Percentiles rank a stretch among this genome's conserved stretches.
Conservation (phyloP, 1,139 yeast species). For the Pichia sp. region DNA sequence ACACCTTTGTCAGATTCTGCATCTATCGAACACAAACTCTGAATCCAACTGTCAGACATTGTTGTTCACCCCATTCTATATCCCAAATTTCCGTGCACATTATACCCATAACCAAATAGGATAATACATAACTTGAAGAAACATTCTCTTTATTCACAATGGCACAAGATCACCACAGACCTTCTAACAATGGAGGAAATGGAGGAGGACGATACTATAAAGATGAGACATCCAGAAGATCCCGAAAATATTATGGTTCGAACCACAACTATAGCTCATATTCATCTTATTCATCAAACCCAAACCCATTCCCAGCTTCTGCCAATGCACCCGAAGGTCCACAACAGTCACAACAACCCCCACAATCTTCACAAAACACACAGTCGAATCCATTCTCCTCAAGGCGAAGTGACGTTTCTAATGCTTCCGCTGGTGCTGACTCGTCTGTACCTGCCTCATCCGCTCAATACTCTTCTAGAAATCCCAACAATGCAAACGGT, state of each 20-base stretch:
- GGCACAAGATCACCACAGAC: constrained; percentile 23
- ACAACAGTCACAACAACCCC: constrained; percentile 2
- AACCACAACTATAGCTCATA: constrained; percentile 15
- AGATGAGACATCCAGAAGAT: constrained; percentile 25
- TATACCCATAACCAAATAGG: no score
- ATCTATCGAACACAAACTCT: no score
- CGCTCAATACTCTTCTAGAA: background rate
- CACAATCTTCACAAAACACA: background rate
- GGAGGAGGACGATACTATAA: constrained; percentile 22
- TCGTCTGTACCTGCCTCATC: background rate
- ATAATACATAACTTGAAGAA: no score
- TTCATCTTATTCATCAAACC: constrained; percentile 21
- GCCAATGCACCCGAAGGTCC: constrained; percentile 1
- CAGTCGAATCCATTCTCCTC: constrained; percentile 28
- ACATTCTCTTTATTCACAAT: constrained; percentile 6
- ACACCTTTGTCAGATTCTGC: no score
- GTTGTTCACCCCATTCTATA: no score
- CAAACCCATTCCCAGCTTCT: constrained; percentile 24
- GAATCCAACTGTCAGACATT: no score
- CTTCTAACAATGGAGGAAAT: constrained; percentile 13
- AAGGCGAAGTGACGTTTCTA: constrained; percentile 25
- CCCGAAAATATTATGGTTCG: constrained; percentile 22
- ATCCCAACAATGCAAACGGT: background rate
- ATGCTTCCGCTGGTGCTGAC: background rate
- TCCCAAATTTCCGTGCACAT: no score